Evolutionary conservation across 768 basidiomycete species (phyloP).

Genomic region (Calocybe gangraenosa): DNA sequence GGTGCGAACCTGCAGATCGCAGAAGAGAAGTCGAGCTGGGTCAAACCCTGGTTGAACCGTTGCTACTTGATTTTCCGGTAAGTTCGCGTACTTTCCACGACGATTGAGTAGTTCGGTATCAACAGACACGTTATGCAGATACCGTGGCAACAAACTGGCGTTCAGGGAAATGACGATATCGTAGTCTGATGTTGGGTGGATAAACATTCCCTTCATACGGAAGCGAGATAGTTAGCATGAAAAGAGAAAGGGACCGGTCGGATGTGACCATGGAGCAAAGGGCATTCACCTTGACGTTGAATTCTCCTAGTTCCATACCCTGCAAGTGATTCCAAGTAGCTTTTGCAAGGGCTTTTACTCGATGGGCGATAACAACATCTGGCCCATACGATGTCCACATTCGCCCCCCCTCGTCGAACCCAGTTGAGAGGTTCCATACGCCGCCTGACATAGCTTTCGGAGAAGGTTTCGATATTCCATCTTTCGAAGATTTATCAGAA

Average conservation of each 20-base stretch:
- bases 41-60: constrained; percentile 69
- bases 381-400: constrained; percentile 75
- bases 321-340: constrained; percentile 66
- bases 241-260: neutral
- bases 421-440: constrained; percentile 79
- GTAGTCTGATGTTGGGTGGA: constrained; percentile 81
- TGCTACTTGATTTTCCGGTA: constrained; percentile 24
- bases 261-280: too few species aligned
- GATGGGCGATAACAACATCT: constrained; percentile 65
- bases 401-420: constrained; percentile 66
- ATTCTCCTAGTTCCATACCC: constrained; percentile 41
- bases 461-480: constrained; percentile 17
- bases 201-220: constrained; percentile 73
- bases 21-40: constrained; percentile 61
- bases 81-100: constrained; percentile 43
- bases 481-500: constrained; percentile 22
- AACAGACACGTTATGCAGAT: constrained; percentile 63
- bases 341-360: constrained; percentile 68
- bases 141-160: constrained; percentile 58
- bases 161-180: constrained; percentile 81
- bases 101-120: constrained; percentile 44
- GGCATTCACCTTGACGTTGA: constrained; percentile 56
- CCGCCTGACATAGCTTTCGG: constrained; percentile 26
- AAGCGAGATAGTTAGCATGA: neutral
- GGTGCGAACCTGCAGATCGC: constrained; percentile 67